Base-by-base conservation (phyloP, 148 eudicot genomes). In the Dianthus caryophyllus region DNA sequence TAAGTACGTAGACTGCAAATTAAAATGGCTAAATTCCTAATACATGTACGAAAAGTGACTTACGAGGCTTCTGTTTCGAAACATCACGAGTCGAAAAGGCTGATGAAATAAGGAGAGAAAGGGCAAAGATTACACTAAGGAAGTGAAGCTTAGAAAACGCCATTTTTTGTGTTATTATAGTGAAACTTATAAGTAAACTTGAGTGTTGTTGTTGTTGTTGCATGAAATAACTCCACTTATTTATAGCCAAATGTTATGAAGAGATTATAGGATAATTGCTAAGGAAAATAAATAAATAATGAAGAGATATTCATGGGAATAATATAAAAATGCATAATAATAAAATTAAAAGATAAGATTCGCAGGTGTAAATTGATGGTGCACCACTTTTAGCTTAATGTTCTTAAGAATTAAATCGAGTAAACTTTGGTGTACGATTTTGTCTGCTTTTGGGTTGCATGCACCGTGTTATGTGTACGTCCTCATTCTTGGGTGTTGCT, bases 281-380 rank as follows among this genome's bases (percentile, higher is more conserved):
- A 33, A 17, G 53, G 1, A 17, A 49, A 49, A 49, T 49, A 49
- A n/a, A n/a, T n/a, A n/a, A n/a, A n/a, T n/a, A n/a, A n/a, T 5
- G 53, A 49, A 56, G 38, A 27, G 61, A 56, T 56, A 41, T 55
- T 56, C 61, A 56, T 29, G 61, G 38, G 7, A 29, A 41, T 41
- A 41, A 41, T 6, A 41, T 41, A 41, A 6, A 41, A 13, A 6
- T 4, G 44, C 38, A n/a, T 33, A 33, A 33, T n/a, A n/a, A n/a
- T n/a, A n/a, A n/a, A n/a, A n/a, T 33, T 33, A 33, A 33, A 41
- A 9, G 44, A 41, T 41, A 41, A 41, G 44, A 9, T 41, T 41
- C 10, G 11, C 44, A 41, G 44, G 10, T 41, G 44, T 41, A 3
- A 41, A 41, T 41, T 41, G 44, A 3, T 41, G 44, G 44, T 9